A percentile compares a stretch with the other conserved stretches of the same genome.
phyloP scores from a whole-genome alignment of 495 filamentous ascomycete species.

The Recurvomyces mirabilis region DNA sequence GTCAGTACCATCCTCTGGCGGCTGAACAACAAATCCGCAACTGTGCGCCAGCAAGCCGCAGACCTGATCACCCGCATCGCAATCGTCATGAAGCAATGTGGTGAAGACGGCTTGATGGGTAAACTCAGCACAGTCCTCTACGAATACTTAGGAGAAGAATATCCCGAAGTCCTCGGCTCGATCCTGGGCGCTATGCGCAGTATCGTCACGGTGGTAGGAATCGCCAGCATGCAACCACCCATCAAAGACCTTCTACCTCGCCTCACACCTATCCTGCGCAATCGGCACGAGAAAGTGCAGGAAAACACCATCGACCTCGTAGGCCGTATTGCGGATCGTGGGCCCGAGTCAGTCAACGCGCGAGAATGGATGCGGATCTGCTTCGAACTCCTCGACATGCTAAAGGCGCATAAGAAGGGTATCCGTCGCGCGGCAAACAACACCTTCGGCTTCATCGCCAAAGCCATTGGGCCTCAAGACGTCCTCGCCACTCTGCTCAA shows the following conservation, averaged over 20 bases:
- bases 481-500: conserved; percentile 91
- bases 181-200: conserved; percentile 90
- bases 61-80: conserved; percentile 95
- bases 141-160: conserved; percentile 98
- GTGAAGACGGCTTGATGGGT: conserved; percentile 88
- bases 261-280: conserved; percentile 90
- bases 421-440: conserved; percentile 98
- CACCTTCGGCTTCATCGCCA: conserved; percentile 99
- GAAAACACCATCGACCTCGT: conserved; percentile 99
- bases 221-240: conserved; percentile 97
- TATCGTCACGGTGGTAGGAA: conserved; percentile 96
- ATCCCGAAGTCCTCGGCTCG: conserved; percentile 93
- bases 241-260: conserved; percentile 93
- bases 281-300: conserved; percentile 98
- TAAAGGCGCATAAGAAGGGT: conserved; percentile 98
- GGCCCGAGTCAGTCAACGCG: conserved; percentile 88
- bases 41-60: conserved; percentile 91
- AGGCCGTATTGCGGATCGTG: conserved; percentile 94
- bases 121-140: conserved; percentile 95
- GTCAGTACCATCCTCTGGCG: conserved; percentile 95
- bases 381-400: conserved; percentile 97
- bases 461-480: conserved; percentile 96
- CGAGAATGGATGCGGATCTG: conserved; percentile 99
- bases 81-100: conserved; percentile 97
- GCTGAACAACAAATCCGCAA: conserved; percentile 92